These are phyloP conservation scores for Eutreptiella sp. DNA, from an alignment of 208 protist genomes.

Conservation along the genomic window DNA sequence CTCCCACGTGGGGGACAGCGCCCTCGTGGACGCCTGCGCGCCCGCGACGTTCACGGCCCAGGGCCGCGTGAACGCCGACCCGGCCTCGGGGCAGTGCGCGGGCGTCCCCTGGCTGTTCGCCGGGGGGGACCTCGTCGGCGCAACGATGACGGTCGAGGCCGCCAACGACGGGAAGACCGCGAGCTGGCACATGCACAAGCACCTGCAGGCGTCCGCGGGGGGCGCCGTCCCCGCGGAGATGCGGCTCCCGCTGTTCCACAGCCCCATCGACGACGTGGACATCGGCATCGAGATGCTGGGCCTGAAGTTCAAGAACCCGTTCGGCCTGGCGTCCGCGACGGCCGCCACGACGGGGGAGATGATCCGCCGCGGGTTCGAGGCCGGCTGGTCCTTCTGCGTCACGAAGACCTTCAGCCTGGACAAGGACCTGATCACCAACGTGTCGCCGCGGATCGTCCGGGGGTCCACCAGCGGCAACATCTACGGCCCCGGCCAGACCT, in stretches of 20 bases:
- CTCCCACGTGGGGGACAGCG: conserved; percentile 19
- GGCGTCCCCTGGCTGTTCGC: conserved; percentile 45
- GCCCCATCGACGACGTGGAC: conserved; percentile 67
- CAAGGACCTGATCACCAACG: conserved; percentile 68
- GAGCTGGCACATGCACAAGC: conserved; percentile 65
- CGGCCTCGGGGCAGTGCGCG: conserved; percentile 21
- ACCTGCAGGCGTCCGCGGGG: conserved; percentile 48
- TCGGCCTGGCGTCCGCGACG: conserved; percentile 71
- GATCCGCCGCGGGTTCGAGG: conserved; percentile 53
- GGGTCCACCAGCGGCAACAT: conserved; percentile 8
- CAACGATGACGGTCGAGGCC: conserved; percentile 69
- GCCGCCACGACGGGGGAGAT: conserved; percentile 44
- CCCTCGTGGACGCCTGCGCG: conserved; percentile 26
- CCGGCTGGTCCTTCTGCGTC: conserved; percentile 76
- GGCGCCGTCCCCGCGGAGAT: conserved; percentile 38
- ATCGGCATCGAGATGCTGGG: conserved; percentile 60
- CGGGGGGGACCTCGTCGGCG: conserved; percentile 63
- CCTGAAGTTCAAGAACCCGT: conserved; percentile 79
- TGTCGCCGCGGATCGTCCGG: conserved; percentile 68
- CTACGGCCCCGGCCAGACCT: conserved; percentile 49
- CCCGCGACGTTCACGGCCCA: conserved; percentile 46
- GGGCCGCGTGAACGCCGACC: conserved; percentile 49
- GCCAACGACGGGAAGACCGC: conserved; percentile 82
- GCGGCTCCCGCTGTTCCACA: conserved; percentile 62
- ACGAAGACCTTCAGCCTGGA: conserved; percentile 79